Conservation (phyloP, 2,329 filamentous ascomycete species). For the Basipetospora chlamydospora region DNA sequence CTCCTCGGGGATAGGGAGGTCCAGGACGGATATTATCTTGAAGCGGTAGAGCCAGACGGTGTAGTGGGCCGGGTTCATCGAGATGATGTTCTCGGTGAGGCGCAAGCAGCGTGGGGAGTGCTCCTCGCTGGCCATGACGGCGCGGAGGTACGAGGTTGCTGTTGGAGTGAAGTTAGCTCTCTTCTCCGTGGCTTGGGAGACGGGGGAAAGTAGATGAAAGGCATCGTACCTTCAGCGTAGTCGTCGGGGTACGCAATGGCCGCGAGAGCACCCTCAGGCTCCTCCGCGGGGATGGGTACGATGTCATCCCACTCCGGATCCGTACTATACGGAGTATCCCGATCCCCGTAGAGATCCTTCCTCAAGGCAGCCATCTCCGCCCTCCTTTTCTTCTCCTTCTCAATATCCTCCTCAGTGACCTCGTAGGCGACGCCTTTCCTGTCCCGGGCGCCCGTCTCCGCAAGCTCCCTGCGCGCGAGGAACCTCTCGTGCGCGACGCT, state of each 20-base stretch:
- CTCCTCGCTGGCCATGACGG: slow-evolving; percentile 83
- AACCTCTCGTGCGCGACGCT: slow-evolving; percentile 26
- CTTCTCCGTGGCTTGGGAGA: neutral
- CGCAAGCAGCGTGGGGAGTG: slow-evolving; percentile 62
- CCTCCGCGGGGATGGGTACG: slow-evolving; percentile 66
- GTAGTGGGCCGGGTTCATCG: slow-evolving; percentile 92
- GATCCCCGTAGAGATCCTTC: slow-evolving; percentile 37
- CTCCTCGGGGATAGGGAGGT: slow-evolving; percentile 54
- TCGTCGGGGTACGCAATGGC: slow-evolving; percentile 81
- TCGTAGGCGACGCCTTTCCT: slow-evolving; percentile 7
- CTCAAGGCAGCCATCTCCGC: slow-evolving; percentile 35
- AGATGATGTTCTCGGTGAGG: slow-evolving; percentile 80
- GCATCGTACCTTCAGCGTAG: slow-evolving; percentile 74
- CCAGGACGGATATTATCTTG: slow-evolving; percentile 54
- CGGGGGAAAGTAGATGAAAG: slow-evolving; percentile 7
- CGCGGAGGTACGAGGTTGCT: slow-evolving; percentile 86
- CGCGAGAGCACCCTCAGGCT: slow-evolving; percentile 75
- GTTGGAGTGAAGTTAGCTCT: neutral
- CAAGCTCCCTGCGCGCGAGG: slow-evolving; percentile 20
- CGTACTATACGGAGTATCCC: slow-evolving; percentile 38
- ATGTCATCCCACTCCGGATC: slow-evolving; percentile 77
- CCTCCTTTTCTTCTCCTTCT: slow-evolving; percentile 31
- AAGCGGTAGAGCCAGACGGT: slow-evolving; percentile 97
- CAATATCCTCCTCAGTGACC: slow-evolving; percentile 24
- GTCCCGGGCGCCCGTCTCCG: slow-evolving; percentile 9